Conservation (phyloP, 768 basidiomycete species). For the Amanita thiersii region DNA sequence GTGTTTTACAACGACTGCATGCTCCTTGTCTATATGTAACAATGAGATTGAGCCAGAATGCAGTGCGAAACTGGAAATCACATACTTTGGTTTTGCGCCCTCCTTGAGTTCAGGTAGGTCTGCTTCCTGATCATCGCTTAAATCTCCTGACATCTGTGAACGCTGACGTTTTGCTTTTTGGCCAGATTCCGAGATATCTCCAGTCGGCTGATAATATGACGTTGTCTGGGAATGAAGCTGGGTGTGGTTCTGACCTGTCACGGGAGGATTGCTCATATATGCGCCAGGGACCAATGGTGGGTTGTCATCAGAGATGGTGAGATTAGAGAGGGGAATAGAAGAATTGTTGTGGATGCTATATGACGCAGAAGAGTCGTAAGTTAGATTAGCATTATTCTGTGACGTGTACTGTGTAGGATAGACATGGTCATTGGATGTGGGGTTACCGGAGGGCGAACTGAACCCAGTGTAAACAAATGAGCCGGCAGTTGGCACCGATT, state of each 20-base stretch:
- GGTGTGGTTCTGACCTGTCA: background rate
- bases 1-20: slow-evolving; percentile 61
- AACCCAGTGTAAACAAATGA: background rate
- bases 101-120: slow-evolving; percentile 26
- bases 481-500: background rate
- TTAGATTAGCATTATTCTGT: background rate
- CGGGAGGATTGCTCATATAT: background rate
- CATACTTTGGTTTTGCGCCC: slow-evolving; percentile 36
- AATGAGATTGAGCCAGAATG: background rate
- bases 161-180: slow-evolving; percentile 30
- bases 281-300: background rate
- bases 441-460: background rate
- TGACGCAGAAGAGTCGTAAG: background rate
- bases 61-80: slow-evolving; percentile 9
- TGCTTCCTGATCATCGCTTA: slow-evolving; percentile 28
- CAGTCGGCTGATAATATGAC: background rate
- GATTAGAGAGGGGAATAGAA: background rate
- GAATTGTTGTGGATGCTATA: background rate
- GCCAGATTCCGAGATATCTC: background rate
- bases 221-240: background rate
- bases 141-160: slow-evolving; percentile 20
- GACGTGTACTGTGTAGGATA: background rate
- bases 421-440: background rate
- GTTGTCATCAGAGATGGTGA: background rate
- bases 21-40: slow-evolving; percentile 38